Evolutionary conservation across 2,329 filamentous ascomycete species (phyloP), one percentile per base, ranked within the genome.

Genomic region (Metarhizium rileyi): DNA sequence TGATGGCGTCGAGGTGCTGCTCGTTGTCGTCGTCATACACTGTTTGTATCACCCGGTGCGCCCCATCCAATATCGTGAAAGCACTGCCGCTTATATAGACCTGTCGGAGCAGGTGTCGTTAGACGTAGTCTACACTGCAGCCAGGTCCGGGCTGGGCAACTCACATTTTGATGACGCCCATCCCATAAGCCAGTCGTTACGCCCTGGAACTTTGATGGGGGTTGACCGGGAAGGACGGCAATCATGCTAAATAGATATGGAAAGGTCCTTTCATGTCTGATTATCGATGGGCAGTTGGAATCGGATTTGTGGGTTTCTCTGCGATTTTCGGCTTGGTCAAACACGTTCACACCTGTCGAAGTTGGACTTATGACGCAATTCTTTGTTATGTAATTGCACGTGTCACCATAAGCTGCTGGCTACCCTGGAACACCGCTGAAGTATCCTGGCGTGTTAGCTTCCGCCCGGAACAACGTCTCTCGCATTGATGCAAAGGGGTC

Each of bases 61-160:
- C 79, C 46, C 82, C 85, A 61, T 81, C 78, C 57, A 97, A 81
- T 59, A 98, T 84, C 48, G 93, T 81, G 56, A 97, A 80, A 53
- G 88, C 88, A 67, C 85, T 87, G 61, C 91, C 91, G 52, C 87
- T 93, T 56, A 96, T 86, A 69, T 97, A 98, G 47, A 82, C 81
- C 88, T 94, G 18, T 30, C 8, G 1, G 7, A n/a, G 61, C 28
- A 45, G 48, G 26, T 26, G 22, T 45, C 16, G 36, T 44, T 26
- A 30, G 44, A 25, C n/a, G n/a, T n/a, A n/a, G n/a, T 18, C 7
- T 33, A 53, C 43, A 41, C 42, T 25, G 30, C 26, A 23, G 27
- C 47, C 18, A 22, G 14, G 3, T 35, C 42, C 42, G 42, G 40
- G 16, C n/a, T 16, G 38, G 36, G 30, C 46, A 42, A 55, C 80